Base-by-base conservation (phyloP, 352 stramenopile genomes). In the Saprolegnia parasitica region DNA sequence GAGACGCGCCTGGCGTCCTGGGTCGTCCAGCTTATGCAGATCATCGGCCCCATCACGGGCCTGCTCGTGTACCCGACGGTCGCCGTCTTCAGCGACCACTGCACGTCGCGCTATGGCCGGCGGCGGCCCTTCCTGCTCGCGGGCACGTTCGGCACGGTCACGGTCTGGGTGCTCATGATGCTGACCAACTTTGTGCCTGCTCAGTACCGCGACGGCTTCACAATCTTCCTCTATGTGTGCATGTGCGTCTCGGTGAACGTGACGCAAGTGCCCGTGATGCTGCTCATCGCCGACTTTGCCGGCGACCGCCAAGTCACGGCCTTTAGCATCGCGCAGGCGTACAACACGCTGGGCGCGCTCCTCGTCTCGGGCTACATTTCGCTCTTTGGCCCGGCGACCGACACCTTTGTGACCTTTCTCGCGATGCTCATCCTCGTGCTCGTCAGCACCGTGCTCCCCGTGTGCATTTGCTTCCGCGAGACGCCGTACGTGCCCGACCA, bases 161-260 rank as follows among this genome's bases (percentile, higher is more conserved):
- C 81, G n/a, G 84, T 78, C 61, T 88, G 78, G 80, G 66, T 75
- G 0, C 64, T 83, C 40, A 88, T 88, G 80, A 77, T 73, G 21
- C n/a, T n/a, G n/a, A n/a, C n/a, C n/a, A n/a, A n/a, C n/a, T n/a
- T n/a, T n/a, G n/a, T n/a, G n/a, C n/a, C n/a, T 85, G 76, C 63
- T 83, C 77, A 11, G 10, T 65, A 86, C 42, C 24, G 52, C 52
- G 11, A 2, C 3, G 52, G 52, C 35, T 60, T 13, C 52, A 40
- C 9, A 3, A 9, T 60, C 24, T 4, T 11, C 3, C 52, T 60
- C 11, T 60, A 60, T 11, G 13, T 40, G 1, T 9, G 4, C 16
- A 88, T 86, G 78, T 78, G 84, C 42, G 73, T 86, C 35, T 80
- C 76, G n/a, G 73, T 88, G 56, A 86, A 88, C 56, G 40, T 86